Percentiles rank a stretch among this genome's conserved stretches.
Conservation (phyloP, 2,329 filamentous ascomycete genomes). For the Arthrobotrys pseudoclavata region DNA sequence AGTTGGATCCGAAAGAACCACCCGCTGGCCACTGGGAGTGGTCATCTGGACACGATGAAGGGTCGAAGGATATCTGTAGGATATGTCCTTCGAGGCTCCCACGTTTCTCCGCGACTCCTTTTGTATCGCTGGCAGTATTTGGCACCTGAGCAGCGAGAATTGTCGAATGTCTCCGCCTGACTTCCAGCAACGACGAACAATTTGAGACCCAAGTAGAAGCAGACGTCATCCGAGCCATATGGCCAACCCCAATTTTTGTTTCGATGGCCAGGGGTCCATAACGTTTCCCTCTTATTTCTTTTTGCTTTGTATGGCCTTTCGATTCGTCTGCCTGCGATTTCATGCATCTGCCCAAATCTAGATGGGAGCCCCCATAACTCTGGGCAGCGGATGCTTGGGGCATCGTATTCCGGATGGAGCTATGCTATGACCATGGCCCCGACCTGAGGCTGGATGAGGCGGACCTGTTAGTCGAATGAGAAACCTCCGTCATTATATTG, state of each 20-base stretch:
- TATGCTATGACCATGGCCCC: slow-evolving; percentile 10
- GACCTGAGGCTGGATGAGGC: slow-evolving; percentile 7
- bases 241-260: slow-evolving; percentile 8
- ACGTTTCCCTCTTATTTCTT: slow-evolving; percentile 19
- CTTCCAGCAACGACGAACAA: background rate
- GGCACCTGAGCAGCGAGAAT: slow-evolving; percentile 24
- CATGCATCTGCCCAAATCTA: slow-evolving; percentile 27
- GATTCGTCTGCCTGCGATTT: slow-evolving; percentile 1
- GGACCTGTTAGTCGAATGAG: background rate
- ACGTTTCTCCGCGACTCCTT: background rate
- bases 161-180: slow-evolving; percentile 36
- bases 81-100: slow-evolving; percentile 10
- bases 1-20: slow-evolving; percentile 17
- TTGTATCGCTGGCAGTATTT: background rate
- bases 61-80: background rate
- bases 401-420: slow-evolving; percentile 18
- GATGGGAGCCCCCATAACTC: slow-evolving; percentile 5
- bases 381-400: slow-evolving; percentile 15
- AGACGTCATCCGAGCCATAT: slow-evolving; percentile 19
- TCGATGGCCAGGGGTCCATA: slow-evolving; percentile 20
- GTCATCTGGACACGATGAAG: slow-evolving; percentile 14
- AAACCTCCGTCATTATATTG: slow-evolving; percentile 13
- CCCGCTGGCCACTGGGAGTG: slow-evolving; percentile 7
- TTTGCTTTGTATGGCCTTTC: slow-evolving; percentile 13
- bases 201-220: background rate